These are phyloP conservation scores for Papiliotrema terrestris DNA, from an alignment of 1,284 basidiomycete species.

Conservation along the genomic window DNA sequence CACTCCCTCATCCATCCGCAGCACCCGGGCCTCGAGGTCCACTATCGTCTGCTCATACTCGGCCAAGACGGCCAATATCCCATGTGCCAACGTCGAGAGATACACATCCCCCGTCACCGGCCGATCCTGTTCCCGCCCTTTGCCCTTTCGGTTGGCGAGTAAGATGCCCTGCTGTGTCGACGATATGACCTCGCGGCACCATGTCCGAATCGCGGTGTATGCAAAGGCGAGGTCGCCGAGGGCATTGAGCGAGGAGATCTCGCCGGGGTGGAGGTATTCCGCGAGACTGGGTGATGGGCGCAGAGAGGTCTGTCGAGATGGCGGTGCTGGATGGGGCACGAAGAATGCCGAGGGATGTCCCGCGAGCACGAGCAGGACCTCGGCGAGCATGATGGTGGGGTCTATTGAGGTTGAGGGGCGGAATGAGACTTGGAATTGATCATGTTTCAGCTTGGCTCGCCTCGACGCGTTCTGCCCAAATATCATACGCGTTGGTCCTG, in stretches of 20 bases:
- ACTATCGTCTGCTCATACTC: conserved; percentile 79
- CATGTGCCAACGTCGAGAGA: conserved; percentile 68
- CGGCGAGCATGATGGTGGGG: conserved; percentile 63
- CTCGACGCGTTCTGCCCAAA: no score
- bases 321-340: conserved; percentile 51
- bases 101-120: conserved; percentile 36
- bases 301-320: conserved; percentile 38
- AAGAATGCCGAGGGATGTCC: conserved; percentile 81
- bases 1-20: conserved; percentile 64
- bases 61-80: conserved; percentile 65
- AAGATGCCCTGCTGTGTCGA: conserved; percentile 49
- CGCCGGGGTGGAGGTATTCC: conserved; percentile 76
- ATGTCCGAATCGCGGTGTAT: conserved; percentile 64
- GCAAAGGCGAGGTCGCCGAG: conserved; percentile 67
- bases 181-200: conserved; percentile 18
- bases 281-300: conserved; percentile 63
- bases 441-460: not conserved
- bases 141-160: conserved; percentile 11
- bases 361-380: conserved; percentile 73
- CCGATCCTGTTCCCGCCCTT: conserved; percentile 11
- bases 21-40: conserved; percentile 71
- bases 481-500: no score
- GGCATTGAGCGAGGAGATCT: conserved; percentile 70
- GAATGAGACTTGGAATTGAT: not conserved
- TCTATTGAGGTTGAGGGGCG: not conserved